Base-by-base conservation (phyloP, 1,139 yeast genomes). In the Magnusiomyces fungicola region DNA sequence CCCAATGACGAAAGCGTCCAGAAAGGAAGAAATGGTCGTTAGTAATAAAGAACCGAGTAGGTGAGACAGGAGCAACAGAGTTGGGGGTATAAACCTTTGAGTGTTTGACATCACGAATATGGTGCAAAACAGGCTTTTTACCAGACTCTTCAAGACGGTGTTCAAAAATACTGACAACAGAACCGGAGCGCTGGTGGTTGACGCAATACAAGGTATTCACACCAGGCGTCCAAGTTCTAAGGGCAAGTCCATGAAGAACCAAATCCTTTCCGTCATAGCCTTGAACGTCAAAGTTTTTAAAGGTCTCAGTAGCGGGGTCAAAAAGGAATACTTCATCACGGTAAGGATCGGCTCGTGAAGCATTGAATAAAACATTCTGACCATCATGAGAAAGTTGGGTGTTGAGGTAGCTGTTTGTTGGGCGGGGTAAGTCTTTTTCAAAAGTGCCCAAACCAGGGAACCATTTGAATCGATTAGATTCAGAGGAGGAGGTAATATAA, bases 101-200 rank as follows among this genome's bases (percentile, higher is more conserved):
- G 6, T 46, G 23, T 24, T 46, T 39, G 30, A 51, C 45, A 30
- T 56, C 55, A 25, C 42, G 44, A 29, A 49, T 22, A 37, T 46
- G 52, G 3, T 45, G 43, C 9, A 55, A 30, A 29, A 47, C 34
- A n/a, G 32, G 16, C 48, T 33, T 5, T 53, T 32, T 32, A 32
- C 16, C 16, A 32, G 36, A 9, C 10, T 7, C 16, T 32, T 14
- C 56, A 19, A 42, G 21, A 2, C 30, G 38, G 47, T 56, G 56
- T n/a, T 47, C 40, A 45, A 56, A 56, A 14, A 56, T 51, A 1
- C 56, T 46, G n/a, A 56, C 46, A 23, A 53, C 48, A 12, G 54
- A 47, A n/a, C 51, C 50, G 18, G 41, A 38, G 10, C 53, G 50
- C 45, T 55, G 50, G 47, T 56, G 59, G 46, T 56, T 56, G 21